A percentile compares a stretch with the other conserved stretches of the same genome.
Evolutionary conservation across 2,329 filamentous ascomycete species (phyloP).

Genomic region (Aspergillus carbonarius): DNA sequence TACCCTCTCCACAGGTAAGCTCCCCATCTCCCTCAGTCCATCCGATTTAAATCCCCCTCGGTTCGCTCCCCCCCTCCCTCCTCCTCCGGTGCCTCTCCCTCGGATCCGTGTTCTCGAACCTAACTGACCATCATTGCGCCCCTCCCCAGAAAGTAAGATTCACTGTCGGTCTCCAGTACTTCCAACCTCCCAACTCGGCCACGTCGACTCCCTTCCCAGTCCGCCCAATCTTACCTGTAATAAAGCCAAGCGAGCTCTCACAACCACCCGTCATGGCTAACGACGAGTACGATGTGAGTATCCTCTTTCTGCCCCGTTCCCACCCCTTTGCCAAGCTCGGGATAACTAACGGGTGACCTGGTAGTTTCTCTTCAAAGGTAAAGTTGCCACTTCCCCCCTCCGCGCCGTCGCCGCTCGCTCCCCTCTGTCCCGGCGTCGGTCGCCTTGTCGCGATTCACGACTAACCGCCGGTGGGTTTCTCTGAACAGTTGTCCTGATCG

Average conservation of each 20-base stretch:
- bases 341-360: constrained; percentile 20
- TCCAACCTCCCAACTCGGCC: constrained; percentile 21
- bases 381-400: constrained; percentile 25
- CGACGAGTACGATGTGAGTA: constrained; percentile 98
- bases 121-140: constrained; percentile 14
- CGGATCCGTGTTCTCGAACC: neutral
- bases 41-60: neutral
- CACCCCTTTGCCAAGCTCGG: neutral
- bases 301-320: neutral
- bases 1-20: constrained; percentile 2
- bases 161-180: constrained; percentile 9
- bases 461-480: constrained; percentile 19
- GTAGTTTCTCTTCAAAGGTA: constrained; percentile 99
- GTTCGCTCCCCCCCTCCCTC: too few relatives aligned
- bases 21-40: constrained; percentile 7
- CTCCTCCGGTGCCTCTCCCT: neutral
- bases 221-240: constrained; percentile 21
- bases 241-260: constrained; percentile 23
- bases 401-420: constrained; percentile 21
- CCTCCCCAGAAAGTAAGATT: constrained; percentile 14
- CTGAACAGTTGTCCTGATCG: constrained; percentile 85
- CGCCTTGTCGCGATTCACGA: constrained; percentile 3
- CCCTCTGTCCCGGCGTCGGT: constrained; percentile 8
- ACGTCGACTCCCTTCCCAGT: constrained; percentile 20
- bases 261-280: constrained; percentile 72